A percentile compares a stretch with the other conserved stretches of the same genome.
phyloP scores from a whole-genome alignment of 306 rosid species.

The Adenanthera pavonina region DNA sequence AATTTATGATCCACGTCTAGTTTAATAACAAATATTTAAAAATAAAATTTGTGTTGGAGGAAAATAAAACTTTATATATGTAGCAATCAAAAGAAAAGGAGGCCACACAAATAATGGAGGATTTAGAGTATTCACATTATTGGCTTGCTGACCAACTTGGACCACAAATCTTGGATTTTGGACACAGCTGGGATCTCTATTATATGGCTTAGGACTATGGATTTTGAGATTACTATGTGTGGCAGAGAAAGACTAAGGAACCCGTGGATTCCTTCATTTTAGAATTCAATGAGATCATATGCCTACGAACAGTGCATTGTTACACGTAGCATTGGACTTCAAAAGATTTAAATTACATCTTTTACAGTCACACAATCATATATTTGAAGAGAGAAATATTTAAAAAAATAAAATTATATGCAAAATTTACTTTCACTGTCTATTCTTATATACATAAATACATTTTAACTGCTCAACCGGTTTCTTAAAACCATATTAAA shows the following conservation, averaged over 20 bases:
- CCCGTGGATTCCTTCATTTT: no score
- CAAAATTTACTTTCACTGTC: no score
- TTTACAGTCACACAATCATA: neutral
- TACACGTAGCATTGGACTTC: neutral
- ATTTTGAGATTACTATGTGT: no score
- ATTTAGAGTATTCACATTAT: neutral
- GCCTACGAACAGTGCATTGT: conserved; percentile 6
- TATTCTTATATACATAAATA: no score
- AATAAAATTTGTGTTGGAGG: neutral
- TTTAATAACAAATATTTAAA: neutral
- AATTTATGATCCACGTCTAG: no score
- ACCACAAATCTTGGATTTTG: neutral
- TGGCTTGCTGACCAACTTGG: neutral
- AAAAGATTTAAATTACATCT: neutral
- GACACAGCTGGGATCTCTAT: neutral
- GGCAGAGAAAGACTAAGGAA: no score
- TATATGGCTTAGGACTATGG: conserved; percentile 43
- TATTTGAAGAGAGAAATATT: no score
- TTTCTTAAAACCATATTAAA: no score
- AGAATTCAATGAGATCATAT: no score
- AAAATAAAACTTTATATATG: neutral
- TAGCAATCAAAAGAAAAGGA: neutral
- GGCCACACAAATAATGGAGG: neutral
- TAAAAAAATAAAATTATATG: no score
- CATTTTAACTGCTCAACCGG: no score